Evolutionary conservation across 2,329 filamentous ascomycete genomes (phyloP), one percentile per base, ranked within the genome.

Genomic region (Venturia asperata): DNA sequence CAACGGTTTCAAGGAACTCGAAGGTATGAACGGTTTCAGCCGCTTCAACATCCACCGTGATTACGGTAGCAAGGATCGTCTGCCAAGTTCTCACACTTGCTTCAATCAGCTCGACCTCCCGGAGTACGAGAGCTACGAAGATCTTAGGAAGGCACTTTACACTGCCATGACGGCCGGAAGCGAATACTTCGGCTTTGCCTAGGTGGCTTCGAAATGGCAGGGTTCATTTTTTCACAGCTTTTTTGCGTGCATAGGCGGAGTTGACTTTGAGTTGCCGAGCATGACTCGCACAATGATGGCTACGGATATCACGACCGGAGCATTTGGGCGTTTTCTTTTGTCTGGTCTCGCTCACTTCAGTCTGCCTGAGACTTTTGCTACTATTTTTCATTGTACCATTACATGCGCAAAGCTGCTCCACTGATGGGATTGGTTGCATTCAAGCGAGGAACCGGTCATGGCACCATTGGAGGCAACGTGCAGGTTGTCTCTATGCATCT

Each of bases 101-200:
- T 99, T 99, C 80, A 99, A 99, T 77, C 94, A 99, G 81, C 91
- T 99, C 74, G 94, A 99, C 80, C 85, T 99, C 70, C 94, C 94
- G 52, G 94, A 99, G 79, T 99, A 99, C 74, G 94, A 97, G 73
- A 95, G 87, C 75, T 99, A 99, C 77, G 94, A 99, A 72, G 83
- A 85, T 70, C 85, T 99, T 67, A 87, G 94, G 68, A 87, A 90
- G 72, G 92, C 94, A 74, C 79, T 99, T 67, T 87, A 95, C 76
- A 97, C 92, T 70, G 94, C 94, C 68, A 97, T 99, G 77, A 99
- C 94, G n/a, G 88, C 92, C 70, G 94, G 94, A 70, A 94, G 92
- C 79, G 93, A 97, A 76, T 97, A 87, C 76, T 99, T 99, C 77
- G 94, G 94, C 68, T 97, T 99, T 77, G 93, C 94, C 71, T 97